Percentiles rank a stretch among this genome's conserved stretches.
Evolutionary conservation across 2,329 filamentous ascomycete genomes (phyloP).

Genomic region (Fusarium odoratissimum): DNA sequence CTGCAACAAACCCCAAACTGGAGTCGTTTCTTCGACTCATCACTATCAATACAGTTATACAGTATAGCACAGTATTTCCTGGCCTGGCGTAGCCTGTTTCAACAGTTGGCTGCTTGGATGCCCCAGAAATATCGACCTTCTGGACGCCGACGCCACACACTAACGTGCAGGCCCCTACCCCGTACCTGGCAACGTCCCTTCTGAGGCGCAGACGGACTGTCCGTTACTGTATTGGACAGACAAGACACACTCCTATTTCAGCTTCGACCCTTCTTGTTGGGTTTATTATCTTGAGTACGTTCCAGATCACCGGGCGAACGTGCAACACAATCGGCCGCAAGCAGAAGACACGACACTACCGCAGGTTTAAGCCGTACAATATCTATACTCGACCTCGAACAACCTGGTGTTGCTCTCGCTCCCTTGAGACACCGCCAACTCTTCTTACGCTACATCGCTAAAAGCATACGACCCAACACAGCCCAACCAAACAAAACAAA

Average conservation of each 20-base stretch:
- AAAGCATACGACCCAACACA: conserved; percentile 28
- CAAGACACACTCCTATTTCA: conserved; percentile 43
- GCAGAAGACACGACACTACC: conserved; percentile 26
- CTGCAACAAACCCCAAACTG: background rate
- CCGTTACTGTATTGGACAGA: conserved; percentile 13
- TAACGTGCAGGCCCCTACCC: conserved; percentile 29
- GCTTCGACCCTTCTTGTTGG: conserved; percentile 34
- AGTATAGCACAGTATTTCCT: conserved; percentile 13
- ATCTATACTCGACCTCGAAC: conserved; percentile 27
- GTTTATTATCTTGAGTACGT: conserved; percentile 32
- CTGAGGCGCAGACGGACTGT: conserved; percentile 40
- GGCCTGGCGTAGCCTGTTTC: conserved; percentile 28
- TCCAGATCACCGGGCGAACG: conserved; percentile 43
- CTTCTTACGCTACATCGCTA: conserved; percentile 20
- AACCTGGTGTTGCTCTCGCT: conserved; percentile 16
- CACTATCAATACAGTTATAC: conserved; percentile 10
- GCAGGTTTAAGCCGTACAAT: conserved; percentile 19
- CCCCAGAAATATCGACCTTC: conserved; percentile 40
- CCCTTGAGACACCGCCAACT: conserved; percentile 24
- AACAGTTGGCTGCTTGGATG: conserved; percentile 22
- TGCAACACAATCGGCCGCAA: conserved; percentile 33
- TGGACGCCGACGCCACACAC: conserved; percentile 38
- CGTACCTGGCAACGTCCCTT: conserved; percentile 39
- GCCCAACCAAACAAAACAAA: conserved; percentile 25
- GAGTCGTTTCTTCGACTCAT: background rate